Evolutionary conservation across 176 grass and related monocot species (phyloP).

Genomic region (Alopecurus myosuroides): DNA sequence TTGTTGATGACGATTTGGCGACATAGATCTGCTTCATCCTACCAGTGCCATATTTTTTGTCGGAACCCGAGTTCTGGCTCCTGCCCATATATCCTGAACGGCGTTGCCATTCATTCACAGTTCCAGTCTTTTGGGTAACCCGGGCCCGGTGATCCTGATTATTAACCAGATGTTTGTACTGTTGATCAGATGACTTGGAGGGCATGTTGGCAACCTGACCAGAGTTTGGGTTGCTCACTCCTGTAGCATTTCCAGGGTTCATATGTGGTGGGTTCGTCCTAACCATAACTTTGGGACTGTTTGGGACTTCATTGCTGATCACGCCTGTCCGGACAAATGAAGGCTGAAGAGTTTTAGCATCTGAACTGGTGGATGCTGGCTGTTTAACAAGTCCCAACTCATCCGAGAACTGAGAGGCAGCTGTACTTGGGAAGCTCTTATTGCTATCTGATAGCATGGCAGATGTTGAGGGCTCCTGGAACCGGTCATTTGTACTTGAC

Average conservation of each 20-base stretch:
- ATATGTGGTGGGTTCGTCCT: constrained; percentile 35
- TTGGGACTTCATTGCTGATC: constrained; percentile 57
- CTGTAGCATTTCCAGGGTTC: constrained; percentile 28
- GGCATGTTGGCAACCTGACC: constrained; percentile 32
- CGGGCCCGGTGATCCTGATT: constrained; percentile 43
- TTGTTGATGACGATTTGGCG: constrained; percentile 49
- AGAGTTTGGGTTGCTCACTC: constrained; percentile 26
- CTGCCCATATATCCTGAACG: constrained; percentile 56
- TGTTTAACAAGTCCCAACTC: constrained; percentile 50
- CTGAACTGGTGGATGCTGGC: constrained; percentile 38
- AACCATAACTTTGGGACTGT: constrained; percentile 38
- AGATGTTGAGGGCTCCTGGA: constrained; percentile 43
- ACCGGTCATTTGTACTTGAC: constrained; percentile 44
- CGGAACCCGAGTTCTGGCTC: constrained; percentile 46
- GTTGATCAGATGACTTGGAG: constrained; percentile 46
- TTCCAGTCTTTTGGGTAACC: constrained; percentile 33
- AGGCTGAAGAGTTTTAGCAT: constrained; percentile 39
- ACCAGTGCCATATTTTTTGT: constrained; percentile 62
- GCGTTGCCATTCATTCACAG: constrained; percentile 64
- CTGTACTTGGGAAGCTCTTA: constrained; percentile 39
- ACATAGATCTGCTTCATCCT: constrained; percentile 98
- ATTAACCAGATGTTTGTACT: constrained; percentile 37
- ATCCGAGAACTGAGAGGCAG: constrained; percentile 43
- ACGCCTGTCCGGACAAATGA: constrained; percentile 23
- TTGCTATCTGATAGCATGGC: constrained; percentile 33